These are phyloP conservation scores for Madurella fahalii DNA, from an alignment of 2,329 filamentous ascomycete genomes.

Conservation along the genomic window DNA sequence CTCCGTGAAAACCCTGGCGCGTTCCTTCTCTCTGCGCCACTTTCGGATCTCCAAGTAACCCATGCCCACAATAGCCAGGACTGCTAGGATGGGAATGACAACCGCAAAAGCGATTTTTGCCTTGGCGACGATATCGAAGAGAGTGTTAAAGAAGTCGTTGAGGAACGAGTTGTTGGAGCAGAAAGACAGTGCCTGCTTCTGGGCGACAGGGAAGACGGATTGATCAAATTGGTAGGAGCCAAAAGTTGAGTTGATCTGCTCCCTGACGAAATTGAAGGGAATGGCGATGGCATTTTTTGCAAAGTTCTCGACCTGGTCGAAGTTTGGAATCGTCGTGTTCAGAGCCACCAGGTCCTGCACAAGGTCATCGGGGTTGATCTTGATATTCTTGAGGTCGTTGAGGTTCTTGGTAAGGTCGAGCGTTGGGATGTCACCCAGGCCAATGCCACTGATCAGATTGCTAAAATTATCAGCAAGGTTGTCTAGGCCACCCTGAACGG, in stretches of 20 bases:
- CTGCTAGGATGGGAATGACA: constrained; percentile 66
- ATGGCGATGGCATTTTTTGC: constrained; percentile 69
- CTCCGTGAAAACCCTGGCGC: constrained; percentile 61
- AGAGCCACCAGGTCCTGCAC: constrained; percentile 66
- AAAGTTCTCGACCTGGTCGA: constrained; percentile 77
- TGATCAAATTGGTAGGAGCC: constrained; percentile 74
- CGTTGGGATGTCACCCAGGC: constrained; percentile 41
- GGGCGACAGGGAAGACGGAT: constrained; percentile 73
- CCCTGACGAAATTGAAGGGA: constrained; percentile 78
- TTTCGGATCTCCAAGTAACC: constrained; percentile 73
- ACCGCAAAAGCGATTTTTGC: constrained; percentile 73
- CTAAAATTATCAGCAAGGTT: constrained; percentile 31
- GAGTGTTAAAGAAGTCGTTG: constrained; percentile 73
- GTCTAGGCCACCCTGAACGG: constrained; percentile 48
- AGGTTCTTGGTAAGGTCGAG: constrained; percentile 65
- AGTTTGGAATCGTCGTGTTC: constrained; percentile 76
- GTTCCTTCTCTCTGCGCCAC: constrained; percentile 69
- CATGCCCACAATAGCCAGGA: constrained; percentile 73
- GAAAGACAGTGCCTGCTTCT: constrained; percentile 79
- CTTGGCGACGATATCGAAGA: constrained; percentile 62
- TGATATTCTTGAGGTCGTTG: constrained; percentile 62
- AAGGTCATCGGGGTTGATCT: constrained; percentile 63
- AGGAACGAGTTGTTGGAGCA: constrained; percentile 83
- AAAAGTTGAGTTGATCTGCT: constrained; percentile 66
- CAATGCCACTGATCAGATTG: constrained; percentile 40